A percentile compares a stretch with the other conserved stretches of the same genome.
phyloP scores from a whole-genome alignment of 129 eudicot species.

The Flaveria trinervia region DNA sequence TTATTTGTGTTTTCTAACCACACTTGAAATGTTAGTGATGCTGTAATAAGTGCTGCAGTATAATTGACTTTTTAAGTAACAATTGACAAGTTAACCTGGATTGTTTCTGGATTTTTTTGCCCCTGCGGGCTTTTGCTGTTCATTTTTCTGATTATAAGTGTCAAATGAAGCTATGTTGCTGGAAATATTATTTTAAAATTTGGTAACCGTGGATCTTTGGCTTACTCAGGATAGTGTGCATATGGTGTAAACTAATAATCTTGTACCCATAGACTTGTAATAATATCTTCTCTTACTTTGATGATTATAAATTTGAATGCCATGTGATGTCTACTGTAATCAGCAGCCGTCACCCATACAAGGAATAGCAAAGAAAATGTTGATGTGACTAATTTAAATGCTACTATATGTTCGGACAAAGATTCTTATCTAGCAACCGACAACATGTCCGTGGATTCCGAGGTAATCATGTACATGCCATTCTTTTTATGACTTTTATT shows the following conservation, averaged over 20 bases:
- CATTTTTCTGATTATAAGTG: slow-evolving; percentile 1
- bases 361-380: slow-evolving; percentile 47
- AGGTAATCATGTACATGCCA: slow-evolving; percentile 37
- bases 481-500: not conserved
- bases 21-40: not conserved
- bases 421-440: slow-evolving; percentile 40
- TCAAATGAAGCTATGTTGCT: slow-evolving; percentile 1
- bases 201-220: slow-evolving; percentile 2
- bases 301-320: slow-evolving; percentile 6
- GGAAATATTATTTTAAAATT: not conserved
- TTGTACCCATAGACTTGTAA: not conserved
- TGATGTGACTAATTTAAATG: slow-evolving; percentile 50
- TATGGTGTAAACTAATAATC: not conserved
- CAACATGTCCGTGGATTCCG: slow-evolving; percentile 33
- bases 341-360: slow-evolving; percentile 44
- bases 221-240: not conserved
- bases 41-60: not conserved
- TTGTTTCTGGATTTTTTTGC: not conserved
- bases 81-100: slow-evolving; percentile 3
- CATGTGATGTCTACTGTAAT: slow-evolving; percentile 24
- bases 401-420: slow-evolving; percentile 29
- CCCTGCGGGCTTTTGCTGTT: not conserved
- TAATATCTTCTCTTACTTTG: slow-evolving; percentile 8
- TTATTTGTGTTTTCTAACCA: not conserved
- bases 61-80: not conserved